phyloP scores from a whole-genome alignment of 2,329 filamentous ascomycete genomes.

The Tolypocladium cylindrosporum region DNA sequence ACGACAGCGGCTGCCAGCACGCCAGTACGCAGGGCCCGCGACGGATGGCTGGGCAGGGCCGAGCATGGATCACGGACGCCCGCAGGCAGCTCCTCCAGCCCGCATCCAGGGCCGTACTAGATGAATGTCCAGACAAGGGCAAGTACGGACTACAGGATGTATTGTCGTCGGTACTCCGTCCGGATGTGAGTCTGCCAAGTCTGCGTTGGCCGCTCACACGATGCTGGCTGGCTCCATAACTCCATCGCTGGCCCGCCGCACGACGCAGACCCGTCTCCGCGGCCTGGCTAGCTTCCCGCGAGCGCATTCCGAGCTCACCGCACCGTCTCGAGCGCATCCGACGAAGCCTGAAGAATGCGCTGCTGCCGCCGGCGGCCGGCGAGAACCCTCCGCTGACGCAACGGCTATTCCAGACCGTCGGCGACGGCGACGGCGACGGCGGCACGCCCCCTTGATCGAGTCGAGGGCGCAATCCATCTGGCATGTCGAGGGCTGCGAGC shows the following conservation, averaged over 20 bases:
- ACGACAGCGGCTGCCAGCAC: background rate
- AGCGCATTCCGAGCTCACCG: constrained; percentile 7
- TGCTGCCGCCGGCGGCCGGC: background rate
- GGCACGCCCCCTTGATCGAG: background rate
- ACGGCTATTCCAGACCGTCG: background rate
- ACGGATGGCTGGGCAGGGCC: background rate
- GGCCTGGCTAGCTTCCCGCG: background rate
- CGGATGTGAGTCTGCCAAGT: background rate
- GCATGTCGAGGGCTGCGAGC: constrained; percentile 1
- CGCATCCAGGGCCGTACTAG: background rate
- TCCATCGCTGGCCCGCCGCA: background rate
- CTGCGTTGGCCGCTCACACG: background rate
- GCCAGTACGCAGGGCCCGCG: background rate
- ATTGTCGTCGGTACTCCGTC: background rate
- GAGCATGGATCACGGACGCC: background rate
- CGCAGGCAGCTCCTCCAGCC: background rate
- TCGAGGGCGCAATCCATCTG: background rate
- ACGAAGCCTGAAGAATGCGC: background rate
- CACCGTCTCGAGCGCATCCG: constrained; percentile 1
- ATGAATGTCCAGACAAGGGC: background rate
- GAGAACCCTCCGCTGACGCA: background rate
- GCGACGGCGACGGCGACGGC: background rate
- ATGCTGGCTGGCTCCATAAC: background rate
- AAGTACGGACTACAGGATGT: background rate
- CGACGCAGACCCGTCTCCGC: background rate